These are phyloP conservation scores for Solanum ossicruentum DNA, from an alignment of 257 asterid species.

Conservation along the genomic window DNA sequence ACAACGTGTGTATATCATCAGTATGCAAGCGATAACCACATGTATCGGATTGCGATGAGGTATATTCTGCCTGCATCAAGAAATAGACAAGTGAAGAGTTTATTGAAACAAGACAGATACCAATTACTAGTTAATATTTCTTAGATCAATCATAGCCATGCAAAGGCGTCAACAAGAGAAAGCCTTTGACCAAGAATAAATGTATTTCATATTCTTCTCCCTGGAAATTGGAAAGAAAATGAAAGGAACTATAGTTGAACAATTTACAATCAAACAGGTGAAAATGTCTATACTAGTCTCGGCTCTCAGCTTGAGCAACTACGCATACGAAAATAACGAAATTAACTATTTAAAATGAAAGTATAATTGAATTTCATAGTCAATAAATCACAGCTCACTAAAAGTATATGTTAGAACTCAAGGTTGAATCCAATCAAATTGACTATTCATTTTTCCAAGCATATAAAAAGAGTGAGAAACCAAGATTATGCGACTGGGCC, in stretches of 20 bases:
- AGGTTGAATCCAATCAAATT: conserved; percentile 9
- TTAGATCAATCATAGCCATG: neutral
- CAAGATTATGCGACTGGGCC: conserved; percentile 19
- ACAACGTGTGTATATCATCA: neutral
- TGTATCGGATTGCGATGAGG: neutral
- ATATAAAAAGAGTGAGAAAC: conserved; percentile 26
- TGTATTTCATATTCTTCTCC: neutral
- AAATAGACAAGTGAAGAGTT: neutral
- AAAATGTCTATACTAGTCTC: neutral
- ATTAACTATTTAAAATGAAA: conserved; percentile 6
- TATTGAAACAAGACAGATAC: neutral
- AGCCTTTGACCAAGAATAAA: neutral
- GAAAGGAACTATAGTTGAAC: neutral
- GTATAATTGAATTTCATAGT: conserved; percentile 5
- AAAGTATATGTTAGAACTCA: conserved; percentile 15
- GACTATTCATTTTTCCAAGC: conserved; percentile 42
- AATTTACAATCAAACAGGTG: conserved; percentile 11
- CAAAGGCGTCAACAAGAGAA: neutral
- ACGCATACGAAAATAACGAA: conserved; percentile 6
- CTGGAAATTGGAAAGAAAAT: neutral
- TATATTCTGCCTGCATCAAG: neutral
- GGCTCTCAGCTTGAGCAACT: neutral
- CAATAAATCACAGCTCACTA: conserved; percentile 15
- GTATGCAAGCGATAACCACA: neutral
- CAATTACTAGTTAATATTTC: neutral